Percentiles rank a stretch among this genome's conserved stretches.
These are phyloP conservation scores for Mimosa pudica DNA, from an alignment of 306 rosid species.

Conservation along the genomic window DNA sequence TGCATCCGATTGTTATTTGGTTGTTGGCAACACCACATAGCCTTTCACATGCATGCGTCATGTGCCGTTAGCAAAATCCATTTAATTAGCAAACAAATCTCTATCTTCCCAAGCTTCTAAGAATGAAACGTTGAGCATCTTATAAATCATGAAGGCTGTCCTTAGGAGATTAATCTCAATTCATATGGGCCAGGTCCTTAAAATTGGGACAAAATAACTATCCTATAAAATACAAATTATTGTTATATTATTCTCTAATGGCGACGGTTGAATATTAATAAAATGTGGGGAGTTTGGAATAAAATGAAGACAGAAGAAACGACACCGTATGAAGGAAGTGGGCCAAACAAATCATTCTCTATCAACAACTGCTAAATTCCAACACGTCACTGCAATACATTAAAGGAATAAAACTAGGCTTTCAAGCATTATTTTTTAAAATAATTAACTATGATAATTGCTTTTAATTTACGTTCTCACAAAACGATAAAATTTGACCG, in stretches of 20 bases:
- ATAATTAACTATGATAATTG: slow-evolving; percentile 1
- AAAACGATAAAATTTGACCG: slow-evolving; percentile 62
- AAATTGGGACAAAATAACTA: slow-evolving; percentile 45
- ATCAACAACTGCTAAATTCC: slow-evolving; percentile 54
- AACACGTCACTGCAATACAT: slow-evolving; percentile 42
- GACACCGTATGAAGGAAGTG: slow-evolving; percentile 50
- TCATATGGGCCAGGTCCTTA: slow-evolving; percentile 47
- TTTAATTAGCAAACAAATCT: slow-evolving; percentile 43
- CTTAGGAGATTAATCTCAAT: slow-evolving; percentile 49
- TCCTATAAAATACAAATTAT: slow-evolving; percentile 41
- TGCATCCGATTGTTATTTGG: not conserved
- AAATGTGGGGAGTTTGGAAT: slow-evolving; percentile 17
- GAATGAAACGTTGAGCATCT: slow-evolving; percentile 50
- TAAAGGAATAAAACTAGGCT: slow-evolving; percentile 35
- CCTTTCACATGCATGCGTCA: slow-evolving; percentile 30
- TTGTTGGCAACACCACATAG: slow-evolving; percentile 6
- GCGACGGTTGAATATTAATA: not conserved
- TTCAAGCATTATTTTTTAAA: slow-evolving; percentile 41
- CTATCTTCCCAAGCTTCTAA: slow-evolving; percentile 29
- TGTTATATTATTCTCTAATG: slow-evolving; percentile 21
- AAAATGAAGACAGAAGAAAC: slow-evolving; percentile 49
- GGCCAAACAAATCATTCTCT: slow-evolving; percentile 59
- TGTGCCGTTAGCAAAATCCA: slow-evolving; percentile 35
- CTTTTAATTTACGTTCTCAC: slow-evolving; percentile 45
- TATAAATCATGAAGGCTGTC: slow-evolving; percentile 22